A percentile compares a stretch with the other conserved stretches of the same genome.
Evolutionary conservation across 257 asterid genomes (phyloP).

Genomic region (Capsicum pubescens): DNA sequence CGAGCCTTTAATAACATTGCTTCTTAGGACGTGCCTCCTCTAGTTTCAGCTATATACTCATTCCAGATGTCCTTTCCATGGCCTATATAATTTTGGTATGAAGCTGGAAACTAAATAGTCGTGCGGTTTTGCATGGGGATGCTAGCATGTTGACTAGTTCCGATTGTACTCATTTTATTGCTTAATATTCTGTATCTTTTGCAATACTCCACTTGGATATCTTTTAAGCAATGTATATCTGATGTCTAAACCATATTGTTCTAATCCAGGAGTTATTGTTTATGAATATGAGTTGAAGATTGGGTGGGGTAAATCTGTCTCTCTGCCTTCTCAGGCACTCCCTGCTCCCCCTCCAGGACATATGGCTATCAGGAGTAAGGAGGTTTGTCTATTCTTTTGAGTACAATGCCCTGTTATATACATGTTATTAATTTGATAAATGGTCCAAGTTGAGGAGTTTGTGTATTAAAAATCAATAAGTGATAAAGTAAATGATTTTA

Average conservation of each 20-base stretch:
- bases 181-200: background rate
- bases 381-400: constrained; percentile 47
- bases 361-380: constrained; percentile 98
- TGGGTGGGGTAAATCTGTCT: constrained; percentile 98
- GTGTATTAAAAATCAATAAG: background rate
- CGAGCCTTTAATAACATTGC: background rate
- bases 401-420: background rate
- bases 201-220: background rate
- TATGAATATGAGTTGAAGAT: constrained; percentile 93
- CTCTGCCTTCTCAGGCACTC: constrained; percentile 98
- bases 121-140: constrained; percentile 6
- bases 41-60: background rate
- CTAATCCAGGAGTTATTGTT: constrained; percentile 80
- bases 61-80: background rate
- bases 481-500: background rate
- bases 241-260: constrained; percentile 27
- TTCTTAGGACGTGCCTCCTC: constrained; percentile 21
- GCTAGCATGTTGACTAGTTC: constrained; percentile 16
- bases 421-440: constrained; percentile 11
- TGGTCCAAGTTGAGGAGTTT: background rate
- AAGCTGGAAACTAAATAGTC: background rate
- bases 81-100: background rate
- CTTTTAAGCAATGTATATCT: background rate
- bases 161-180: background rate
- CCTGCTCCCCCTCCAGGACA: constrained; percentile 99